Percentiles rank a stretch among this genome's conserved stretches.
Conservation (phyloP, 2,329 filamentous ascomycete species). For the Nakataea oryzae region DNA sequence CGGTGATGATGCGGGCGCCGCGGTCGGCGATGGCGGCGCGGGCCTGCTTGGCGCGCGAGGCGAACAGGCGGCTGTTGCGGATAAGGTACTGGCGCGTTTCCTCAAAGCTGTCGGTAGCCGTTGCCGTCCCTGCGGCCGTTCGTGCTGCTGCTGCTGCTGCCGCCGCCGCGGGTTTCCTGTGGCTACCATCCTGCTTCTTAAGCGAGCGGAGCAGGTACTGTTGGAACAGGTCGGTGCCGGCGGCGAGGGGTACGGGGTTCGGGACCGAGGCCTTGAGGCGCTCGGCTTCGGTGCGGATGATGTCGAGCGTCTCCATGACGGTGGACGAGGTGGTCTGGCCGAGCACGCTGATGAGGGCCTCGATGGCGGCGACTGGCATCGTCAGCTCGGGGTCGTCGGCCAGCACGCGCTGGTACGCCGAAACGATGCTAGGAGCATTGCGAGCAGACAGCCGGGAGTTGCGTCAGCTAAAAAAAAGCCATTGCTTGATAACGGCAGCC, state of each 20-base stretch:
- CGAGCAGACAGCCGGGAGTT: not conserved
- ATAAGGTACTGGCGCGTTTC: conserved; percentile 74
- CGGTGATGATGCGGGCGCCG: conserved; percentile 67
- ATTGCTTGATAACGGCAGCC: not conserved
- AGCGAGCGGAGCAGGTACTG: conserved; percentile 77
- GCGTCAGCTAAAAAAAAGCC: not conserved
- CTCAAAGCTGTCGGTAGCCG: conserved; percentile 55
- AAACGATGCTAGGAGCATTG: conserved; percentile 36
- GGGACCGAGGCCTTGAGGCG: conserved; percentile 68
- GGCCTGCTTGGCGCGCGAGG: conserved; percentile 74
- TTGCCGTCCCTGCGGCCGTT: conserved; percentile 7
- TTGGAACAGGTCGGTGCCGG: conserved; percentile 91
- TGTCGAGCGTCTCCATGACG: conserved; percentile 85
- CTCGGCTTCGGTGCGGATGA: conserved; percentile 66
- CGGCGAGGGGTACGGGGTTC: conserved; percentile 85
- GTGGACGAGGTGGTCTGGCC: conserved; percentile 71
- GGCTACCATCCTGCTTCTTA: conserved; percentile 32
- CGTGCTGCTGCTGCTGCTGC: conserved; percentile 15
- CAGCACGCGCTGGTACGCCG: conserved; percentile 43
- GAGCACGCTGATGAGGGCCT: conserved; percentile 68
- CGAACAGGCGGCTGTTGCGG: conserved; percentile 78
- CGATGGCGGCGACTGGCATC: conserved; percentile 69
- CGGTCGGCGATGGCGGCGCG: conserved; percentile 73
- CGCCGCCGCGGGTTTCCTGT: conserved; percentile 8
- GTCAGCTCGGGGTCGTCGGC: conserved; percentile 71